Evolutionary conservation across 2,329 filamentous ascomycete species (phyloP).

Genomic region (Cryphonectria japonica): DNA sequence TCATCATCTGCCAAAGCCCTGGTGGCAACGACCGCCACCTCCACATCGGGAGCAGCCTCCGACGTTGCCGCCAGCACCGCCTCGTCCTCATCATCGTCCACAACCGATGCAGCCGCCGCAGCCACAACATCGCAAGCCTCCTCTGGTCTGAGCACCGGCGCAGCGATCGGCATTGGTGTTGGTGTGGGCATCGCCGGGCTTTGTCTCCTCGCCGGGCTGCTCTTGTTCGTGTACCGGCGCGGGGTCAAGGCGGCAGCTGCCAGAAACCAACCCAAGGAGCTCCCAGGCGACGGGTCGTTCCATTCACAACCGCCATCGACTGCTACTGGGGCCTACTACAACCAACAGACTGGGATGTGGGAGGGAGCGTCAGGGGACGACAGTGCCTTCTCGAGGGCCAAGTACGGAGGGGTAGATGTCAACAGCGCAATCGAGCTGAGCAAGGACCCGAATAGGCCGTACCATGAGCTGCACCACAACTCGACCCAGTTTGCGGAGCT

Average conservation of each 20-base stretch:
- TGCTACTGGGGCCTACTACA: background rate
- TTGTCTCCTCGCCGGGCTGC: constrained; percentile 34
- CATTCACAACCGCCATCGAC: background rate
- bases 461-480: background rate
- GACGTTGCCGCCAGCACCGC: background rate
- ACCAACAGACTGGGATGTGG: background rate
- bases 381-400: background rate
- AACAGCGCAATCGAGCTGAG: background rate
- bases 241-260: constrained; percentile 5
- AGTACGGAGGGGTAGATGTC: background rate
- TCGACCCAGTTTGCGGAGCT: constrained; percentile 14
- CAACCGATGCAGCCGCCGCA: background rate
- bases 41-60: background rate
- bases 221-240: constrained; percentile 8
- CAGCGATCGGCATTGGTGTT: constrained; percentile 32
- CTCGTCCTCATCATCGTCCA: background rate
- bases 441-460: constrained; percentile 3
- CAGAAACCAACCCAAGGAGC: background rate
- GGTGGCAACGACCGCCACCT: background rate
- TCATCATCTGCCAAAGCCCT: background rate
- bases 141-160: constrained; percentile 5
- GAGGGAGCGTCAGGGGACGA: background rate
- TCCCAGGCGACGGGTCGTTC: background rate
- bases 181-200: constrained; percentile 36
- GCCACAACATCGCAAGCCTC: constrained; percentile 12